A percentile compares a stretch with the other conserved stretches of the same genome.
Conservation (phyloP, 1,139 yeast genomes). For the Nadsonia commutata region DNA sequence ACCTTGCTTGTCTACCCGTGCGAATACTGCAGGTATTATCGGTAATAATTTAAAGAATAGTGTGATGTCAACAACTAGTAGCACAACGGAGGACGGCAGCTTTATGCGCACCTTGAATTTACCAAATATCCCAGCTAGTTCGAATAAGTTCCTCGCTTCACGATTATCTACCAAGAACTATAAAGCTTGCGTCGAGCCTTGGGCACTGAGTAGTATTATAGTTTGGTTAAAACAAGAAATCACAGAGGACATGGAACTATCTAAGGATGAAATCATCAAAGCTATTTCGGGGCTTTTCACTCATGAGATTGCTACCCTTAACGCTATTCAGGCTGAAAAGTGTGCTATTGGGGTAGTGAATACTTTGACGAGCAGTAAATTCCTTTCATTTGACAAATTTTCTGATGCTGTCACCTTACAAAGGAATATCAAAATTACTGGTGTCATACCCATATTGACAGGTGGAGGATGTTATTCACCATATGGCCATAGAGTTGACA, state of each 20-base stretch:
- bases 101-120: background rate
- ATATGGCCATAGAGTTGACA: background rate
- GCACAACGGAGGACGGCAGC: background rate
- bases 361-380: slow-evolving; percentile 33
- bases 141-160: background rate
- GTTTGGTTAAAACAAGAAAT: background rate
- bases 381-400: slow-evolving; percentile 25
- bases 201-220: background rate
- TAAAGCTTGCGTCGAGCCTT: background rate
- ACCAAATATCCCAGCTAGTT: background rate
- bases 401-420: slow-evolving; percentile 15
- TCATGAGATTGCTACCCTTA: slow-evolving; percentile 36
- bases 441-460: slow-evolving; percentile 31
- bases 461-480: slow-evolving; percentile 25
- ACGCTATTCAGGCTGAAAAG: slow-evolving; percentile 41
- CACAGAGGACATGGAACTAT: background rate
- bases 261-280: background rate
- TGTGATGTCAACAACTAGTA: background rate
- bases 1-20: background rate
- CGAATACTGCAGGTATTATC: background rate
- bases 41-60: background rate
- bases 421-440: slow-evolving; percentile 23
- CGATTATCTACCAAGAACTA: background rate
- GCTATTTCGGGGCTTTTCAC: slow-evolving; percentile 14
- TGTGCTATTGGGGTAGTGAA: slow-evolving; percentile 39